A percentile compares a stretch with the other conserved stretches of the same genome.
Conservation (phyloP, 192 early-diverging fungal species). For the Gorgonomyces haynaldii region DNA sequence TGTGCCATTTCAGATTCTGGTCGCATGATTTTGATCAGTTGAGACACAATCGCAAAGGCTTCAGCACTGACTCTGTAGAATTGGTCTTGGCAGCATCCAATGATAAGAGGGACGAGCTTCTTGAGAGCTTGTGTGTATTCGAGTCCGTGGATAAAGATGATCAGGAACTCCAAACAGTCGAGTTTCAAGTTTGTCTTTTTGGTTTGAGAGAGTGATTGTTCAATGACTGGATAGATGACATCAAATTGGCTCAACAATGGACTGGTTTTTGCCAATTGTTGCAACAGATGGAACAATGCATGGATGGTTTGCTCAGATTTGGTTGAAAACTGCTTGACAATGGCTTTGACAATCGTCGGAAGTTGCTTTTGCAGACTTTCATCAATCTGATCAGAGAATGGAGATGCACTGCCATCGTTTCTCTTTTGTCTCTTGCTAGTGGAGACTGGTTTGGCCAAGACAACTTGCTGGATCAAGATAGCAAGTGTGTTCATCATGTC, state of each 20-base stretch:
- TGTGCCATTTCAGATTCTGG: slow-evolving; percentile 23
- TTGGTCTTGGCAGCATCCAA: slow-evolving; percentile 62
- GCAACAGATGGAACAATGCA: slow-evolving; percentile 59
- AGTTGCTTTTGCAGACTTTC: slow-evolving; percentile 48
- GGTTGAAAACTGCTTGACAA: slow-evolving; percentile 55
- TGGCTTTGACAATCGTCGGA: slow-evolving; percentile 49
- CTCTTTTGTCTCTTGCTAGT: slow-evolving; percentile 33
- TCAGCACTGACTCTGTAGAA: slow-evolving; percentile 81
- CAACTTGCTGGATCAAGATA: slow-evolving; percentile 43
- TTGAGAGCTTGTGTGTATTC: slow-evolving; percentile 51
- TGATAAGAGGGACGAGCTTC: slow-evolving; percentile 40
- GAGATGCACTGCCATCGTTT: slow-evolving; percentile 5
- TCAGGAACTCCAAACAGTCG: slow-evolving; percentile 65
- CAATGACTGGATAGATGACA: slow-evolving; percentile 48
- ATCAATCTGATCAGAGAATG: neutral
- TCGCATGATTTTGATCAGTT: slow-evolving; percentile 63
- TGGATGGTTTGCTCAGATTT: slow-evolving; percentile 67
- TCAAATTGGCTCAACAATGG: slow-evolving; percentile 60
- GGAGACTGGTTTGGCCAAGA: neutral
- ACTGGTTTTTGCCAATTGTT: slow-evolving; percentile 12
- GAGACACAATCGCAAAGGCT: slow-evolving; percentile 55
- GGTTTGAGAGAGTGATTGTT: slow-evolving; percentile 22
- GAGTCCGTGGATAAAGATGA: slow-evolving; percentile 44
- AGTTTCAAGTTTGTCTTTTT: slow-evolving; percentile 76
- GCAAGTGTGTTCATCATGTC: slow-evolving; percentile 68